These are phyloP conservation scores for Tieghemostelium lacteum DNA, from an alignment of 78 protist genomes.

Conservation along the genomic window DNA sequence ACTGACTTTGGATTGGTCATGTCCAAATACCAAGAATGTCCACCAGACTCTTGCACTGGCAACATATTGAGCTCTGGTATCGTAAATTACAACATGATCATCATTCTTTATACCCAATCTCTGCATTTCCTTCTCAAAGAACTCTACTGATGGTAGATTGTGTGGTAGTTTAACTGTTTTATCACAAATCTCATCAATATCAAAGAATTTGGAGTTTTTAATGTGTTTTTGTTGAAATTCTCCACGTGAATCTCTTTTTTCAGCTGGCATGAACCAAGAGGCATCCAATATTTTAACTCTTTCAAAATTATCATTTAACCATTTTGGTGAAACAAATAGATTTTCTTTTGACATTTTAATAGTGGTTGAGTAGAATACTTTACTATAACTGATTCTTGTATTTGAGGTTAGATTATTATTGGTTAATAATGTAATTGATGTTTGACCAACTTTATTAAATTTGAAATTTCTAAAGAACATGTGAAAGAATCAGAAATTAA, in stretches of 20 bases:
- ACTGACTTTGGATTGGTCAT: slow-evolving; percentile 8
- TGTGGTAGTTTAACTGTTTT: slow-evolving; percentile 66
- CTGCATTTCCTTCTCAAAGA: slow-evolving; percentile 18
- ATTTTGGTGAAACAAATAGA: slow-evolving; percentile 61
- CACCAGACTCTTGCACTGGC: slow-evolving; percentile 85
- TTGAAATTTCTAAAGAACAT: no score
- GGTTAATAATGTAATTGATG: no score
- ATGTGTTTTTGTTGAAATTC: slow-evolving; percentile 35
- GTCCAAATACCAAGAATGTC: slow-evolving; percentile 69
- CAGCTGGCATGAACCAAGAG: slow-evolving; percentile 75
- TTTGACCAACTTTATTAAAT: no score
- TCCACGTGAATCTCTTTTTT: slow-evolving; percentile 56
- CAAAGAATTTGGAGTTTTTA: slow-evolving; percentile 1
- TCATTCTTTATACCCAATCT: slow-evolving; percentile 58
- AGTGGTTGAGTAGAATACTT: no score
- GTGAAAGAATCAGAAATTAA: no score
- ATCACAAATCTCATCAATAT: slow-evolving; percentile 72
- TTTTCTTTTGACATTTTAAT: not conserved
- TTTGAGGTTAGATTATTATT: no score
- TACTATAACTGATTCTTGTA: no score
- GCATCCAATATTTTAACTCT: slow-evolving; percentile 68
- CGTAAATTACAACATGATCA: slow-evolving; percentile 78
- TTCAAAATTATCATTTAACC: slow-evolving; percentile 58
- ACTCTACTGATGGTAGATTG: slow-evolving; percentile 47
- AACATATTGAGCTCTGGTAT: slow-evolving; percentile 60